Conservation (phyloP, 805 yeast genomes). For the Sungouiella thailandica region DNA sequence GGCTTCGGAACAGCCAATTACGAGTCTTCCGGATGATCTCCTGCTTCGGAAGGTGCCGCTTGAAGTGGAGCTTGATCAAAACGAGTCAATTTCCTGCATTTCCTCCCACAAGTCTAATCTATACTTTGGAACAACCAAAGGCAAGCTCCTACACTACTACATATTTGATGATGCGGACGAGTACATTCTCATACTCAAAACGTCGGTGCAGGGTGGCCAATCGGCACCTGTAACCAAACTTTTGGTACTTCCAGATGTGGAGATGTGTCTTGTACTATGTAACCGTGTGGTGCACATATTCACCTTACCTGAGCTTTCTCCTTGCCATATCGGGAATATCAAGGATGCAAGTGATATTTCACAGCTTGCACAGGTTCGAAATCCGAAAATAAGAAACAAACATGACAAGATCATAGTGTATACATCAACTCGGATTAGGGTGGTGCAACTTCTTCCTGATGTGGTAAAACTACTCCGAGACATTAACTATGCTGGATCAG, state of each 20-base stretch:
- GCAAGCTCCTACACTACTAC: slow-evolving; percentile 35
- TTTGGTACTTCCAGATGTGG: slow-evolving; percentile 20
- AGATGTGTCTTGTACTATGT: slow-evolving; percentile 22
- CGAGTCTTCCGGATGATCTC: neutral
- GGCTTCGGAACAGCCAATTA: too few relatives aligned
- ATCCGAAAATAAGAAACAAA: slow-evolving; percentile 5
- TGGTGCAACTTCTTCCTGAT: slow-evolving; percentile 24
- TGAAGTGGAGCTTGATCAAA: slow-evolving; percentile 5
- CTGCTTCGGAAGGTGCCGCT: slow-evolving; percentile 5
- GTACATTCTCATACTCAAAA: slow-evolving; percentile 25
- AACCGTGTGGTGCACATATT: slow-evolving; percentile 23
- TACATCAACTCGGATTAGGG: slow-evolving; percentile 25
- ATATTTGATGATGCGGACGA: slow-evolving; percentile 36
- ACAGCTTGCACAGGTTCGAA: slow-evolving; percentile 13
- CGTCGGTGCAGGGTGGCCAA: slow-evolving; percentile 11
- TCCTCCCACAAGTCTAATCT: slow-evolving; percentile 26
- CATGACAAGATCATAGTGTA: slow-evolving; percentile 28
- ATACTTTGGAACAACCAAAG: slow-evolving; percentile 34
- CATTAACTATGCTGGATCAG: slow-evolving; percentile 25
- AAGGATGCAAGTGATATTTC: slow-evolving; percentile 32
- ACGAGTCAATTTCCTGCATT: slow-evolving; percentile 14
- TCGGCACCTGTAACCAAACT: slow-evolving; percentile 19
- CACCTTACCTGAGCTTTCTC: slow-evolving; percentile 35
- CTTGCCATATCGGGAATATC: slow-evolving; percentile 32
- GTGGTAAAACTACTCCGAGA: slow-evolving; percentile 29